These are phyloP conservation scores for Chlorencoelia australis DNA, from an alignment of 2,329 filamentous ascomycete genomes.

Conservation along the genomic window DNA sequence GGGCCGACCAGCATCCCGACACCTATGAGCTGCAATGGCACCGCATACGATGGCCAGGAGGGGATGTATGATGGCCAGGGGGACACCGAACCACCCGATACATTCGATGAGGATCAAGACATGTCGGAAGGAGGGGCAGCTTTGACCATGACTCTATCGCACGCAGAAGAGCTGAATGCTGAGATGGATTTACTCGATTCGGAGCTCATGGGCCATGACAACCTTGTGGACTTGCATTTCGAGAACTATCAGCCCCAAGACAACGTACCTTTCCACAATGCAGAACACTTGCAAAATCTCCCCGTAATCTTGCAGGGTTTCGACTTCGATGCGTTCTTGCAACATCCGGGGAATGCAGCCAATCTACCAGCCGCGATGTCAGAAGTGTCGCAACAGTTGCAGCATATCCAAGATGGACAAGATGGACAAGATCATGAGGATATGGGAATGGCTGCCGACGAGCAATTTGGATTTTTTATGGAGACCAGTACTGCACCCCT, in stretches of 20 bases:
- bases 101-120: slow-evolving; percentile 21
- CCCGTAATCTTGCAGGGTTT: not conserved
- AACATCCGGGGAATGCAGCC: not conserved
- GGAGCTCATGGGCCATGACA: slow-evolving; percentile 19
- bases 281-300: not conserved
- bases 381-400: slow-evolving; percentile 22
- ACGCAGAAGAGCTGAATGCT: slow-evolving; percentile 14
- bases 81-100: slow-evolving; percentile 5
- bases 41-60: slow-evolving; percentile 9
- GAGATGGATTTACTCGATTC: slow-evolving; percentile 20
- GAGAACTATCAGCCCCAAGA: not conserved
- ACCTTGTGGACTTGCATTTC: slow-evolving; percentile 9
- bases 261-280: not conserved
- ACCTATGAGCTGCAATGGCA: slow-evolving; percentile 12
- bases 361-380: slow-evolving; percentile 22
- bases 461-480: slow-evolving; percentile 13
- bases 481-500: slow-evolving; percentile 23
- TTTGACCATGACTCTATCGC: slow-evolving; percentile 15
- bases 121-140: slow-evolving; percentile 23
- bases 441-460: slow-evolving; percentile 5
- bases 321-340: not conserved
- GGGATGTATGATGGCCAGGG: slow-evolving; percentile 11
- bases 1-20: slow-evolving; percentile 5
- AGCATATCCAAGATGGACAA: slow-evolving; percentile 24
- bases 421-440: slow-evolving; percentile 17